These are phyloP conservation scores for Quercus bicolor DNA, from an alignment of 306 rosid genomes.

Conservation along the genomic window DNA sequence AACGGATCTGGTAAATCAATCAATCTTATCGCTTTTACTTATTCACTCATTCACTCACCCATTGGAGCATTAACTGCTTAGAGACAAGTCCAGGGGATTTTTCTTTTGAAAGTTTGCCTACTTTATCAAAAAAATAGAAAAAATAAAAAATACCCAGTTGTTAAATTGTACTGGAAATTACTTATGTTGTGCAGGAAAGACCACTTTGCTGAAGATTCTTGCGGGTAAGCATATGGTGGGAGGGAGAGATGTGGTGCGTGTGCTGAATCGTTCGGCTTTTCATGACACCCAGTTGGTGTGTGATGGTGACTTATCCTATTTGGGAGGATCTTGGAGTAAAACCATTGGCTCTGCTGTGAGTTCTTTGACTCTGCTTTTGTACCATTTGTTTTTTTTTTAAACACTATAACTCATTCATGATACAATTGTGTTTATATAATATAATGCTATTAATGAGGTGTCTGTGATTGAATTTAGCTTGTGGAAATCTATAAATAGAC, in stretches of 20 bases:
- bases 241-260: slow-evolving; percentile 90
- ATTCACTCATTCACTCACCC: too few species aligned
- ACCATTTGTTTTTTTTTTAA: background rate
- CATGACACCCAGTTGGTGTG: slow-evolving; percentile 88
- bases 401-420: background rate
- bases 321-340: slow-evolving; percentile 97
- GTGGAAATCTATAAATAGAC: background rate
- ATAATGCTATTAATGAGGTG: background rate
- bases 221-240: slow-evolving; percentile 97
- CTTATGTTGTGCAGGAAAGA: slow-evolving; percentile 60
- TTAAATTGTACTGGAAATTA: background rate
- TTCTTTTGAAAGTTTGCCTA: too few species aligned
- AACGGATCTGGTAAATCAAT: slow-evolving; percentile 74
- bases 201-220: slow-evolving; percentile 78
- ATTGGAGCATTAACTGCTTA: too few species aligned
- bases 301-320: slow-evolving; percentile 81
- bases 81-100: too few species aligned
- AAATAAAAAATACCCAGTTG: too few species aligned
- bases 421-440: background rate
- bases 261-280: slow-evolving; percentile 74
- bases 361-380: background rate
- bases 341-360: slow-evolving; percentile 85
- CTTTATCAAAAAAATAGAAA: too few species aligned
- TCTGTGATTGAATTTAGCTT: background rate
- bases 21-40: too few species aligned